Base-by-base conservation (phyloP, 78 protist species). In the Dictyostelium firmibasis region DNA sequence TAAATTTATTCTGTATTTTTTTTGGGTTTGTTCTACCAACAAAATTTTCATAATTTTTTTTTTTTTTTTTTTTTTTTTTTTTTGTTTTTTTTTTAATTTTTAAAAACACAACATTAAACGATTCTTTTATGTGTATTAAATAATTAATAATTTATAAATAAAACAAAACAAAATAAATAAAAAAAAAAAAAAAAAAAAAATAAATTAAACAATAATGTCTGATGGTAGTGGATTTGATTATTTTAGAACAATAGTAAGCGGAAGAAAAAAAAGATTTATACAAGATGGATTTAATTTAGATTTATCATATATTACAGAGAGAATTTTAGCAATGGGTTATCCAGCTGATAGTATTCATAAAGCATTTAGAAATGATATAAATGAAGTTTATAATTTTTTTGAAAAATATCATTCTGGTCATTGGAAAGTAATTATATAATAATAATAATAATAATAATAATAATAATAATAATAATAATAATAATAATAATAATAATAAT, bases 211-310 rank as follows among this genome's bases (percentile, higher is more conserved):
- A 50, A 70, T 70, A 11, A 81, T 81, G 86, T 81, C 86, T n/a
- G 27, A 23, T 79, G 86, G 67, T 23, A 83, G 88, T 64, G 60
- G 77, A 10, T 83, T 83, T 77, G 83, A 86, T 76, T 81, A 81
- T 43, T 81, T 89, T 75, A 89, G 94, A 69, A 89, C 86, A 14
- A n/a, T 89, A 5, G 94, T 89, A 16, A 79, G 86, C 29, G 94
- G 94, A 38, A 78, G 72, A 70, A 89, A 89, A 69, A 89, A 89
- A 47, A n/a, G 94, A 81, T 89, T 81, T 31, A 60, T 47, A 2
- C 85, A 89, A n/a, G 94, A 89, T 81, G 81, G 86, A 13, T 89
- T 81, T 53, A 89, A 89, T 81, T 81, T 89, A 11, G 94, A 89
- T 44, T 47, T 89, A 44, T 41, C 75, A 8, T 89, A 89, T 69